Evolutionary conservation across 441 rosid genomes (phyloP).

Genomic region (Geranium incanum): DNA sequence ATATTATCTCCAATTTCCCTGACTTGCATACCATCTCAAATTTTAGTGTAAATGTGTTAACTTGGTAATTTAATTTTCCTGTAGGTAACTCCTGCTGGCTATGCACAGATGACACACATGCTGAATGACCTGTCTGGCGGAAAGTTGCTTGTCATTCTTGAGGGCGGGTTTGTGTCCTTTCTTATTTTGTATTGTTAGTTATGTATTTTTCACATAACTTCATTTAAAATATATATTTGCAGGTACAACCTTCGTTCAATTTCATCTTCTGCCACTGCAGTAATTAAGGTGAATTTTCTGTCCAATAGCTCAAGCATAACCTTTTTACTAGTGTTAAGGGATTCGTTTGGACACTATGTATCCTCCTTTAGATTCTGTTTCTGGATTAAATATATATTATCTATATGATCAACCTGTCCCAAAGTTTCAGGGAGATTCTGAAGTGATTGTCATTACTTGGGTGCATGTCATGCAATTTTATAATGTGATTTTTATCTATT

Average conservation of each 20-base stretch:
- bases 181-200: conserved; percentile 15
- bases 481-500: neutral
- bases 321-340: neutral
- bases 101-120: conserved; percentile 82
- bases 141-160: conserved; percentile 89
- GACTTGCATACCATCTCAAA: neutral
- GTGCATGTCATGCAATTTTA: neutral
- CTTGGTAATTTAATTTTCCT: conserved; percentile 16
- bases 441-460: neutral
- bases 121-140: conserved; percentile 51
- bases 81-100: conserved; percentile 89
- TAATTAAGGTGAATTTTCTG: conserved; percentile 59
- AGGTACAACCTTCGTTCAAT: conserved; percentile 95
- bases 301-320: neutral
- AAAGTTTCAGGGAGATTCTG: neutral
- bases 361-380: neutral
- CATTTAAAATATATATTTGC: conserved; percentile 24
- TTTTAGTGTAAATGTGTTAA: neutral
- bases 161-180: conserved; percentile 70
- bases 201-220: neutral
- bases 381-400: neutral
- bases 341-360: neutral
- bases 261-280: conserved; percentile 90
- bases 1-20: neutral
- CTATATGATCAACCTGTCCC: neutral